A percentile compares a stretch with the other conserved stretches of the same genome.
Conservation (phyloP, 495 filamentous ascomycete genomes). For the Penicillium cosmopolitanum region DNA sequence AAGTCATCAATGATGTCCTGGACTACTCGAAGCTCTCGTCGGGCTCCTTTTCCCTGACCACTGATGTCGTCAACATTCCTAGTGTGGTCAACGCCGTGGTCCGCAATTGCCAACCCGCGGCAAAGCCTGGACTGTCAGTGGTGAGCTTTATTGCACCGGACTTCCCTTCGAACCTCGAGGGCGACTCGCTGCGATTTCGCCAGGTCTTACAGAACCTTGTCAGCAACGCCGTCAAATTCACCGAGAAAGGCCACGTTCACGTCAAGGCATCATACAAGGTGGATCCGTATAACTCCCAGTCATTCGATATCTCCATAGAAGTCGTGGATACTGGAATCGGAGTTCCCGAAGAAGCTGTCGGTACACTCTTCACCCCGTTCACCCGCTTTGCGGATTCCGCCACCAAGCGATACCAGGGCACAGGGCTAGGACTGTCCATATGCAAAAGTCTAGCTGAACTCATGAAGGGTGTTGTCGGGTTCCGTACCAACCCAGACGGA, state of each 20-base stretch:
- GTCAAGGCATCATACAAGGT: slow-evolving; percentile 55
- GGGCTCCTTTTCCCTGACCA: slow-evolving; percentile 76
- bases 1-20: slow-evolving; percentile 88
- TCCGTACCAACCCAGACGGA: slow-evolving; percentile 54
- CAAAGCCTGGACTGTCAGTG: slow-evolving; percentile 62
- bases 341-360: slow-evolving; percentile 73
- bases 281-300: slow-evolving; percentile 40
- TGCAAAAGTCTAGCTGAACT: slow-evolving; percentile 79
- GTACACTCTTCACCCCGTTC: slow-evolving; percentile 82
- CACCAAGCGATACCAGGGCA: slow-evolving; percentile 76
- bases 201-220: slow-evolving; percentile 86
- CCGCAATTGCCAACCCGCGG: slow-evolving; percentile 54
- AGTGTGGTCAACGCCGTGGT: slow-evolving; percentile 57
- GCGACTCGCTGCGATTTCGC: slow-evolving; percentile 77
- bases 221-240: slow-evolving; percentile 91
- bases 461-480: slow-evolving; percentile 77
- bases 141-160: slow-evolving; percentile 49
- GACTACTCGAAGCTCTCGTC: slow-evolving; percentile 89
- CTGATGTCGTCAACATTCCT: slow-evolving; percentile 71
- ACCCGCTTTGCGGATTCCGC: slow-evolving; percentile 82
- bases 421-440: slow-evolving; percentile 80
- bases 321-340: slow-evolving; percentile 86
- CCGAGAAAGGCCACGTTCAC: slow-evolving; percentile 69
- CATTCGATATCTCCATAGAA: slow-evolving; percentile 51
- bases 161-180: slow-evolving; percentile 46